Evolutionary conservation across 495 filamentous ascomycete species (phyloP).

Genomic region (Zalerion maritima): DNA sequence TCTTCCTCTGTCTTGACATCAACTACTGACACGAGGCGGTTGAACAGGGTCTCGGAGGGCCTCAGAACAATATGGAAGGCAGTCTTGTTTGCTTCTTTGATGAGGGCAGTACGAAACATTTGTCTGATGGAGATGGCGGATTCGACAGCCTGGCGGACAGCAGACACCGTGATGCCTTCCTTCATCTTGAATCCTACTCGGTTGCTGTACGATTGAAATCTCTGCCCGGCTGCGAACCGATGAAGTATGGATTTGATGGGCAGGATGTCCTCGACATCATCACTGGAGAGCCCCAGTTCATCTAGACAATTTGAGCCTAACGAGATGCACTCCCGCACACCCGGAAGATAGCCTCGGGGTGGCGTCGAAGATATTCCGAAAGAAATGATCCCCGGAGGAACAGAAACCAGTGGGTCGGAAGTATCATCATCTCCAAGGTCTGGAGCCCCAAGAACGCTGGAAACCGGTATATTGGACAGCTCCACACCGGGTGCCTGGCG

Average conservation of each 20-base stretch:
- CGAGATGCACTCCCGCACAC: slow-evolving; percentile 2
- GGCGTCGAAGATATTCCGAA: not conserved
- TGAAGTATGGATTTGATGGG: slow-evolving; percentile 8
- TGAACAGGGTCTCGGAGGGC: slow-evolving; percentile 2
- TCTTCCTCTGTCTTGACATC: not conserved
- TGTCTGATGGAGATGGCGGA: slow-evolving; percentile 4
- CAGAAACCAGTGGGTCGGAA: no score
- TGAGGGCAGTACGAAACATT: slow-evolving; percentile 8
- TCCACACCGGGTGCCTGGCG: not conserved
- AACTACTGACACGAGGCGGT: slow-evolving; percentile 2
- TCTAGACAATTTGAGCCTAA: no score
- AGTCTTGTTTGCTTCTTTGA: slow-evolving; percentile 1
- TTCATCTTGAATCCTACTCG: slow-evolving; percentile 6
- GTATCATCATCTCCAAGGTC: no score
- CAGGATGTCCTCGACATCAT: slow-evolving; percentile 5
- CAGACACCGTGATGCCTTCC: not conserved
- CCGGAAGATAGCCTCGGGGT: not conserved
- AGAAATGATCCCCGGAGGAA: no score
- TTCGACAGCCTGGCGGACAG: slow-evolving; percentile 7
- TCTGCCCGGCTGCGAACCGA: slow-evolving; percentile 2
- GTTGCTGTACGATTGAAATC: slow-evolving; percentile 6
- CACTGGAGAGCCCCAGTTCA: no score
- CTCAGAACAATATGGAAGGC: slow-evolving; percentile 7
- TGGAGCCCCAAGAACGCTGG: no score
- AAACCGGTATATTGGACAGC: no score